Percentiles rank a stretch among this genome's conserved stretches.
These are phyloP conservation scores for Sphaerosporella brunnea DNA, from an alignment of 495 filamentous ascomycete genomes.

Conservation along the genomic window DNA sequence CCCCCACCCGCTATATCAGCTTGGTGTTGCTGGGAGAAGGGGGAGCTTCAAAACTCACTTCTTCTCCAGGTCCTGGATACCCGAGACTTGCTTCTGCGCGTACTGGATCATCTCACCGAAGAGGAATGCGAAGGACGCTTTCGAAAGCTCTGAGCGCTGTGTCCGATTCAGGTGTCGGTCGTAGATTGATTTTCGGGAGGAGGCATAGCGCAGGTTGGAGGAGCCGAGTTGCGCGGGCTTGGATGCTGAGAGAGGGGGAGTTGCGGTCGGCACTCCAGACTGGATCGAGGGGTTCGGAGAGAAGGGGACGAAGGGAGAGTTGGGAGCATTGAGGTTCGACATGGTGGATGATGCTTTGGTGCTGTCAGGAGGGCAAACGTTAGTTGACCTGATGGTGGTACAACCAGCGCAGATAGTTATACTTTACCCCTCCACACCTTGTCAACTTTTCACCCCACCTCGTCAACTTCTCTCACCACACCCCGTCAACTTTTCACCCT, in stretches of 20 bases:
- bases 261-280: conserved; percentile 19
- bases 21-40: conserved; percentile 2
- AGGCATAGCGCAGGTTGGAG: conserved; percentile 75
- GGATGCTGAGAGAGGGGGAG: conserved; percentile 14
- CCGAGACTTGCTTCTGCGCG: conserved; percentile 74
- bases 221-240: conserved; percentile 18
- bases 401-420: too few relatives aligned
- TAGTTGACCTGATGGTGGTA: too few relatives aligned
- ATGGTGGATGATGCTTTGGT: too few relatives aligned
- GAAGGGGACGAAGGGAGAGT: conserved; percentile 22
- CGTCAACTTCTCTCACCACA: too few relatives aligned
- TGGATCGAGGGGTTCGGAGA: conserved; percentile 23
- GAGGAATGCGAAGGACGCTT: conserved; percentile 84
- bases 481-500: too few relatives aligned
- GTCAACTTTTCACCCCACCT: too few relatives aligned
- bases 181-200: conserved; percentile 93
- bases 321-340: conserved; percentile 6
- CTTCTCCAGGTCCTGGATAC: conserved; percentile 84
- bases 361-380: too few relatives aligned
- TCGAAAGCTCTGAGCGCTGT: conserved; percentile 69
- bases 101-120: conserved; percentile 96
- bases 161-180: conserved; percentile 83
- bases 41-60: conserved; percentile 34
- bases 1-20: background rate
- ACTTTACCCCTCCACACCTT: too few relatives aligned